Evolutionary conservation across 2,329 filamentous ascomycete genomes (phyloP), one percentile per base, ranked within the genome.

Genomic region (Calonectria pseudoreteaudii): DNA sequence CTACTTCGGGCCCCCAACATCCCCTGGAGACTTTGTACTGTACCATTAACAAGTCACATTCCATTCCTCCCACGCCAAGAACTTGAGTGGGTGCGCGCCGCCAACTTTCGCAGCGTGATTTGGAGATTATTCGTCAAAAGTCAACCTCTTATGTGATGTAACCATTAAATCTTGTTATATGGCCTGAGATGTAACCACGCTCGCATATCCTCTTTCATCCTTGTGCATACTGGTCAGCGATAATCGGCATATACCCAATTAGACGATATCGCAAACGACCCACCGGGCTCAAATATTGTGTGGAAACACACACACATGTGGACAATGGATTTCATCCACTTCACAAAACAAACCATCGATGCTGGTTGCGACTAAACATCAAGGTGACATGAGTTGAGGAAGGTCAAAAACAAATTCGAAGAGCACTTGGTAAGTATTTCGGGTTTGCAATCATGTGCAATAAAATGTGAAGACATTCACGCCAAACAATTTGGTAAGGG

Each of bases 101-200:
- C 34, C 56, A 62, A 28, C 23, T 26, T 20, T 11, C 2, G 6
- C n/a, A n/a, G 16, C 10, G 14, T 18, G 8, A 11, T 18, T 41
- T 18, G 16, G 18, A 28, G 13, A 38, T 69, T 8, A 73, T 79
- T 28, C 20, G 44, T 13, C 11, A 23, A 4, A 47, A 47, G 20
- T 18, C 44, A 23, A 23, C 44, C 44, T 47, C 20, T 23, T 5
- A 41, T 41, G 56, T 11, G 18, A 41, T 62, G 56, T 30, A 62
- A 62, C 13, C n/a, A 60, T 38, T 38, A 60, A 26, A 18, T 23
- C 34, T 16, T 5, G 31, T 28, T 18, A 36, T 38, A 60, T 60
- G 38, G 31, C n/a, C n/a, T 7, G 13, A 36, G n/a, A 38, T 38
- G 16, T 7, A 34, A n/a, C 31, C 31, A 77, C 82, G 68, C 52